Percentiles rank a stretch among this genome's conserved stretches.
Evolutionary conservation across 169 alveolate species (phyloP).

Genomic region (Cryptosporidium meleagridis): DNA sequence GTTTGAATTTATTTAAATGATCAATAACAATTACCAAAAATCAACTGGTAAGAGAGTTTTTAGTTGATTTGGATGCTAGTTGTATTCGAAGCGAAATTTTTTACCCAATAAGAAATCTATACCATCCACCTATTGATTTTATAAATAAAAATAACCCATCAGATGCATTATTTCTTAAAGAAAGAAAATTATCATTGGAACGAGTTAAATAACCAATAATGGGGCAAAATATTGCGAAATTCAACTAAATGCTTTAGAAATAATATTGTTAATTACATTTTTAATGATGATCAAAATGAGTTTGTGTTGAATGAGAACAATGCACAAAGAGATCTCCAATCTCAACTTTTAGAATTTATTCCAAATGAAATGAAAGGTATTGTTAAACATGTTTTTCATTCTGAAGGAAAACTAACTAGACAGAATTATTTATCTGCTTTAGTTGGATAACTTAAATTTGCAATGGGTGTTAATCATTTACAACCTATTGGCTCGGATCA

Average conservation of each 20-base stretch:
- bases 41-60: background rate
- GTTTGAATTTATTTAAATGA: background rate
- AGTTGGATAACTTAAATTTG: background rate
- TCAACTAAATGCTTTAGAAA: background rate
- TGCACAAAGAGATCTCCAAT: background rate
- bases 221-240: background rate
- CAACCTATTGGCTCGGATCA: background rate
- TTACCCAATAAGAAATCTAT: background rate
- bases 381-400: background rate
- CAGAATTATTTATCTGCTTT: background rate
- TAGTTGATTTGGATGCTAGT: background rate
- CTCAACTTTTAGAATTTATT: background rate
- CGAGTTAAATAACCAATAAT: background rate
- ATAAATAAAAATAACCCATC: background rate
- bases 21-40: background rate
- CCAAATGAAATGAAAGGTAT: constrained; percentile 3
- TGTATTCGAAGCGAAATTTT: constrained; percentile 11
- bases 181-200: background rate
- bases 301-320: background rate
- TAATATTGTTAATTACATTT: background rate
- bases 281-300: background rate
- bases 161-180: background rate
- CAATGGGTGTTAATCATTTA: background rate
- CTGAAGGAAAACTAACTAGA: background rate
- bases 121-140: background rate